Evolutionary conservation across 352 stramenopile species (phyloP).

Genomic region (Phytophthora fragariae): DNA sequence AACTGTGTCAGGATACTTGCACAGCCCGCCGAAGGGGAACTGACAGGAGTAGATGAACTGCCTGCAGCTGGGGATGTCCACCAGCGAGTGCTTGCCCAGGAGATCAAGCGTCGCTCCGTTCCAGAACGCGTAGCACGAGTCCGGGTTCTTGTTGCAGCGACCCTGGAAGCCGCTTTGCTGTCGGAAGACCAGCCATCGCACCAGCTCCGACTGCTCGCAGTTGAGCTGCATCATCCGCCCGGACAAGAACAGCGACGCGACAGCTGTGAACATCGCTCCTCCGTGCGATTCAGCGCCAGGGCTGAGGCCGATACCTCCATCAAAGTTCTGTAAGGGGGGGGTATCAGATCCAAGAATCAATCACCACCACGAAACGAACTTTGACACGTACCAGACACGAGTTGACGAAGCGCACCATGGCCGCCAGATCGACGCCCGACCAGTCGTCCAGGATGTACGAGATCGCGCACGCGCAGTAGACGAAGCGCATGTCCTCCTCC

Average conservation of each 20-base stretch:
- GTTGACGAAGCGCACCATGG: constrained; percentile 84
- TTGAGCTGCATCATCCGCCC: constrained; percentile 76
- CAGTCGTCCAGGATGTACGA: constrained; percentile 90
- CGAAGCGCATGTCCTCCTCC: constrained; percentile 91
- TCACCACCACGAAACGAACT: not conserved
- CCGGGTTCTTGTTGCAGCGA: constrained; percentile 90
- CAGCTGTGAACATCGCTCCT: constrained; percentile 75
- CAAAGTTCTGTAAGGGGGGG: constrained; percentile 61
- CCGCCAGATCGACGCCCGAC: constrained; percentile 70
- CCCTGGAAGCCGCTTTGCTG: constrained; percentile 91
- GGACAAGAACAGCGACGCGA: constrained; percentile 76
- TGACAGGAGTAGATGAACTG: constrained; percentile 89
- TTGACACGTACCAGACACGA: constrained; percentile 71
- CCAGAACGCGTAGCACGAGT: constrained; percentile 95
- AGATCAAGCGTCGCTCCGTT: constrained; percentile 89
- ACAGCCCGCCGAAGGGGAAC: constrained; percentile 84
- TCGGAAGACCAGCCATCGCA: constrained; percentile 87
- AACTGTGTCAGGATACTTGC: constrained; percentile 76
- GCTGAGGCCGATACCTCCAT: constrained; percentile 82
- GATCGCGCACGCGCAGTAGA: constrained; percentile 90
- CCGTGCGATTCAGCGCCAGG: constrained; percentile 76
- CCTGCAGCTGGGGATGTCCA: constrained; percentile 74
- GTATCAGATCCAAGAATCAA: constrained; percentile 6
- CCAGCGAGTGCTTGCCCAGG: constrained; percentile 78
- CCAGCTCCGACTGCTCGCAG: constrained; percentile 66